Conservation (phyloP, 257 asterid species). For the Agastache rugosa region DNA sequence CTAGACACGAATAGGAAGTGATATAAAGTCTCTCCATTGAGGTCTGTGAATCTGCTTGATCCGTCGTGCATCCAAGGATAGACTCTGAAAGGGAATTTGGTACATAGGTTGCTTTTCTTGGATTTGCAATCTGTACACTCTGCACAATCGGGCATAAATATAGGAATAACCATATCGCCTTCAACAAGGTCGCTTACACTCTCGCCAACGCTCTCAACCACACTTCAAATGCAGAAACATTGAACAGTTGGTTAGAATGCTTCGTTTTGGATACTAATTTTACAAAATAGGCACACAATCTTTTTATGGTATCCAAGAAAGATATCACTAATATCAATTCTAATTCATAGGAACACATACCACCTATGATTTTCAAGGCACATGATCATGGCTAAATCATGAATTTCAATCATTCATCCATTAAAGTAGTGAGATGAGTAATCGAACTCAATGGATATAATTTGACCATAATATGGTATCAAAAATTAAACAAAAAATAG, state of each 20-base stretch:
- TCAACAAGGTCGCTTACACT: conserved; percentile 55
- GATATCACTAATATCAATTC: neutral
- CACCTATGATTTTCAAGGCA: neutral
- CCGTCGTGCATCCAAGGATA: conserved; percentile 71
- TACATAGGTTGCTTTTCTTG: conserved; percentile 79
- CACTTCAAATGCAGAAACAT: conserved; percentile 44
- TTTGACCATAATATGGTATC: neutral
- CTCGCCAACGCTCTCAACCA: conserved; percentile 87
- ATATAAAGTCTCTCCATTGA: conserved; percentile 67
- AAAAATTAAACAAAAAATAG: neutral
- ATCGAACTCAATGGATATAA: neutral
- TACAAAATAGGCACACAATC: neutral
- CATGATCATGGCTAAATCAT: neutral
- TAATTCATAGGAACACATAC: neutral
- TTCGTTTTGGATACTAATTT: neutral
- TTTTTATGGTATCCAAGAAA: neutral
- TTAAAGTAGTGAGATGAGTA: neutral
- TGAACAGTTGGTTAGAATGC: conserved; percentile 31
- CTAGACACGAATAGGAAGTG: conserved; percentile 78
- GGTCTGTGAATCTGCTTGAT: conserved; percentile 77
- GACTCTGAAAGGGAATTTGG: conserved; percentile 60
- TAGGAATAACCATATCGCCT: conserved; percentile 82
- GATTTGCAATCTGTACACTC: conserved; percentile 82
- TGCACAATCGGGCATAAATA: conserved; percentile 72
- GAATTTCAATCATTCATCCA: neutral